Conservation (phyloP, 2,329 filamentous ascomycete genomes). For the Cercospora sp. region DNA sequence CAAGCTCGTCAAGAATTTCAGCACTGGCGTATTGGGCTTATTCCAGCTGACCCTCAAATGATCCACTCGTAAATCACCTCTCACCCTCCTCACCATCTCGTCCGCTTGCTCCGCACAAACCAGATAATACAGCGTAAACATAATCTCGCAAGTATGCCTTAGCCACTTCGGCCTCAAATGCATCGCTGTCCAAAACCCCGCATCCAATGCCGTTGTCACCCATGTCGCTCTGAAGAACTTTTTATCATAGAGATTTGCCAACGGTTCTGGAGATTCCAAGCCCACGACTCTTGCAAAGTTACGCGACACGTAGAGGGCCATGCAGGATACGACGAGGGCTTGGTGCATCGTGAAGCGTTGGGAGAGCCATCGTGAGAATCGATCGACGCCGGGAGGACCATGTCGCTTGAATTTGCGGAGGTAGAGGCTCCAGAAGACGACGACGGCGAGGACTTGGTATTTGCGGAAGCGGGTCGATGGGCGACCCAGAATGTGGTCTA, state of each 20-base stretch:
- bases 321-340: conserved; percentile 79
- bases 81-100: conserved; percentile 90
- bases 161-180: conserved; percentile 78
- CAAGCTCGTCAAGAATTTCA: conserved; percentile 70
- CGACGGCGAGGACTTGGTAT: conserved; percentile 71
- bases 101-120: conserved; percentile 91
- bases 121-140: conserved; percentile 88
- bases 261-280: conserved; percentile 86
- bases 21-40: conserved; percentile 85
- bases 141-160: conserved; percentile 76
- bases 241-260: conserved; percentile 89
- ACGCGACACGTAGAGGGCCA: conserved; percentile 86
- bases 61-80: conserved; percentile 82
- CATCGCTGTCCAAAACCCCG: conserved; percentile 99
- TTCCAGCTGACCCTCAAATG: conserved; percentile 94
- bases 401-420: conserved; percentile 79
- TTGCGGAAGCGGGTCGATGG: conserved; percentile 33
- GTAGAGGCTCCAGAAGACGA: conserved; percentile 89
- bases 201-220: conserved; percentile 91
- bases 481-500: conserved; percentile 30
- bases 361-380: conserved; percentile 70
- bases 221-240: conserved; percentile 96
- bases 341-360: conserved; percentile 83
- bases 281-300: conserved; percentile 93
- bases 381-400: conserved; percentile 74